Evolutionary conservation across 306 rosid genomes (phyloP), one percentile per base, ranked within the genome.

Genomic region (Glycyrrhiza uralensis): DNA sequence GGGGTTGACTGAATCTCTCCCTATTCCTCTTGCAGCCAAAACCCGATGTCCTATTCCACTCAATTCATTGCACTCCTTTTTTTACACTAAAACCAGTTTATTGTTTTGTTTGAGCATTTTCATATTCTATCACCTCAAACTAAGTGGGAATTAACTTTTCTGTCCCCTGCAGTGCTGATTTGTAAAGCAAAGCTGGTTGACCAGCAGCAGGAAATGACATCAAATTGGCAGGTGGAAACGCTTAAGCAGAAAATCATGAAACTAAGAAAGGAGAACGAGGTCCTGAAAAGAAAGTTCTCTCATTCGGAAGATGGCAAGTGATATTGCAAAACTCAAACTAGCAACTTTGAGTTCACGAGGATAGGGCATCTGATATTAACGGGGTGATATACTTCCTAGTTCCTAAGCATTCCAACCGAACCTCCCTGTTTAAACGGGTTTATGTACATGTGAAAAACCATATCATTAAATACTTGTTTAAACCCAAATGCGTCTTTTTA

Each of bases 181-280:
- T 86, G 80, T 70, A 86, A 87, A 76, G 74, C 88, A 75, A 90
- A 85, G 80, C 45, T 81, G 59, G 89, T 75, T 54, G 81, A 83
- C 66, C 88, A 83, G 79, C 92, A 88, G 56, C 87, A 79, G 51
- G 83, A 84, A 76, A 51, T 74, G 72, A 82, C 85, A 36, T 80
- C 89, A 49, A 79, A 64, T 77, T 82, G 86, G 83, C 89, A 77
- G 35, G 87, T 83, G 30, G 96, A 84, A 81, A 86, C 87, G 26
- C 91, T 90, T 46, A 83, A 86, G 79, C 84, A 74, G 83, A 86
- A 83, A 78, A 88, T 88, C 39, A 86, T 84, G 89, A 83, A 83
- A 72, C 78, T 82, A 42, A 80, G 94, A 70, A 90, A 75, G 85
- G 96, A 90, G 71, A 86, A 82, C 13, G 93, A 86, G 81, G 86